Evolutionary conservation across 345 rosid genomes (phyloP).

Genomic region (Brassica juncea): DNA sequence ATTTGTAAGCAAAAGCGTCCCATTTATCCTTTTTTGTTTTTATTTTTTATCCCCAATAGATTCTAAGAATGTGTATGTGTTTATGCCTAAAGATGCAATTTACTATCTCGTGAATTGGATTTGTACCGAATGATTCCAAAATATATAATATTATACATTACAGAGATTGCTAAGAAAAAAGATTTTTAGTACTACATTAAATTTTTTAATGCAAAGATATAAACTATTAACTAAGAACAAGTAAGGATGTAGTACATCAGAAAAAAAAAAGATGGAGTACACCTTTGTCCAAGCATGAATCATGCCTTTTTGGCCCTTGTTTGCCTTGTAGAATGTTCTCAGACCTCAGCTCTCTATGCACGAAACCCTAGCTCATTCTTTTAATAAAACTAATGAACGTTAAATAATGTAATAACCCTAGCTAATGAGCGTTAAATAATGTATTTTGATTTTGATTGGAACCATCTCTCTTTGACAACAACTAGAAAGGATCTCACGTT

Average conservation of each 20-base stretch:
- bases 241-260: conserved; percentile 34
- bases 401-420: neutral
- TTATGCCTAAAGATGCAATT: neutral
- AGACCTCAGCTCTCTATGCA: neutral
- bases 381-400: neutral
- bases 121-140: no score
- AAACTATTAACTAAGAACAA: conserved; percentile 9
- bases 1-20: neutral
- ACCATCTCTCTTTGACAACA: neutral
- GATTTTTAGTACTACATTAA: neutral
- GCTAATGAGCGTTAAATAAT: no score
- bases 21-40: neutral
- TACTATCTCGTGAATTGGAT: no score
- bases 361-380: conserved; percentile 1
- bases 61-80: neutral
- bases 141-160: no score
- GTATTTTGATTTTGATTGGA: conserved; percentile 7
- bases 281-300: conserved; percentile 29
- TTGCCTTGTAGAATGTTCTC: conserved; percentile 10
- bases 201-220: neutral
- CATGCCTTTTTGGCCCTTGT: conserved; percentile 30
- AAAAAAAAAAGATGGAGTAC: neutral
- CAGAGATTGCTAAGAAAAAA: neutral
- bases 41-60: neutral
- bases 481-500: neutral